Conservation (phyloP, 768 basidiomycete species). For the Fistulinella prunicolor region DNA sequence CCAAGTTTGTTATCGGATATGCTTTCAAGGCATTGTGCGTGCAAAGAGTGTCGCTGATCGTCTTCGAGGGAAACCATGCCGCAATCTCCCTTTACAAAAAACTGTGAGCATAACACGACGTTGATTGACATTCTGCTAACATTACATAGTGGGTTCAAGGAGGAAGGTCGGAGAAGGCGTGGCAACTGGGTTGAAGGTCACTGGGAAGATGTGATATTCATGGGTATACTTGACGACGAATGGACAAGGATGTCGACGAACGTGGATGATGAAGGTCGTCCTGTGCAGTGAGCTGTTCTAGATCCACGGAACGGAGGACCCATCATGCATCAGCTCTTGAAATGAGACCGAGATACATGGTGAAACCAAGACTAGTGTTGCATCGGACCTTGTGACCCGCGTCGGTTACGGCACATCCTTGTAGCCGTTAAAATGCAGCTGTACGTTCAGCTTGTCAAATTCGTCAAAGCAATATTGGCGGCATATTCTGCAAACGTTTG, state of each 20-base stretch:
- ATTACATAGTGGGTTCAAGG: conserved; percentile 28
- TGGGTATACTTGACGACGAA: conserved; percentile 34
- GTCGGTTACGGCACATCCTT: too few species aligned
- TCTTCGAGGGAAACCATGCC: conserved; percentile 13
- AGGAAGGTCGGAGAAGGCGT: conserved; percentile 31
- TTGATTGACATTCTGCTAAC: neutral
- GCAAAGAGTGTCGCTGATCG: conserved; percentile 26
- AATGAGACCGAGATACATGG: too few species aligned
- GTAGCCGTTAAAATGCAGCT: too few species aligned
- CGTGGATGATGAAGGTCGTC: too few species aligned
- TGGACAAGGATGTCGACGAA: conserved; percentile 22
- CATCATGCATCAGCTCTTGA: too few species aligned
- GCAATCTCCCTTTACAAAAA: conserved; percentile 26
- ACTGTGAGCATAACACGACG: conserved; percentile 18
- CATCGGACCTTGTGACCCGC: too few species aligned
- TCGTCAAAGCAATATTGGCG: neutral
- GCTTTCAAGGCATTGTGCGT: conserved; percentile 21
- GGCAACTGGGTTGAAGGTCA: conserved; percentile 30
- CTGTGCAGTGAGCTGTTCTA: too few species aligned
- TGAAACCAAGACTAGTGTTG: too few species aligned
- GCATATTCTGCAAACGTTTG: conserved; percentile 2
- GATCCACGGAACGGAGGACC: too few species aligned
- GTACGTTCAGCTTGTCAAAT: neutral
- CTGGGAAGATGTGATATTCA: conserved; percentile 31
- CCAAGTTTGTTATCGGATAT: conserved; percentile 18